Conservation (phyloP, 2,329 filamentous ascomycete species). For the Alternaria novae-zelandiae region DNA sequence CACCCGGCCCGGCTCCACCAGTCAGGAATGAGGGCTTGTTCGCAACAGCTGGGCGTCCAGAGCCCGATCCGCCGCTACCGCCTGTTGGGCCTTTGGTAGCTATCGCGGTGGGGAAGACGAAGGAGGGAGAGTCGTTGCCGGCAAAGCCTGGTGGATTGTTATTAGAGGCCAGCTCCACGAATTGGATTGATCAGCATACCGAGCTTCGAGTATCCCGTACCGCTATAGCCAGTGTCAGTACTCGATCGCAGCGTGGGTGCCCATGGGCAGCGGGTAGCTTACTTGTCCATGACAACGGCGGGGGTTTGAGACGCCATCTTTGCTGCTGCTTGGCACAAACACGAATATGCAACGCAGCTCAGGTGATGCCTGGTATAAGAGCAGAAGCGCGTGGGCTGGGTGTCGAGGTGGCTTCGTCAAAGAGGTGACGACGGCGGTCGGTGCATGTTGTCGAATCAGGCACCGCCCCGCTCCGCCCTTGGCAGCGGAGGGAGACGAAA, state of each 20-base stretch:
- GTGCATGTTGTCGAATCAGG: slow-evolving; percentile 34
- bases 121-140: slow-evolving; percentile 98
- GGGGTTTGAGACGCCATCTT: slow-evolving; percentile 97
- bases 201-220: slow-evolving; percentile 99
- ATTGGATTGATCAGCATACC: slow-evolving; percentile 64
- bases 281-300: slow-evolving; percentile 99
- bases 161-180: slow-evolving; percentile 33
- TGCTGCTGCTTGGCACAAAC: slow-evolving; percentile 30
- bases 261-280: slow-evolving; percentile 58
- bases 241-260: slow-evolving; percentile 36
- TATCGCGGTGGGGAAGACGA: slow-evolving; percentile 98
- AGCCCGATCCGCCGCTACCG: slow-evolving; percentile 76
- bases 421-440: slow-evolving; percentile 39
- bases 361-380: slow-evolving; percentile 21
- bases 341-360: slow-evolving; percentile 27
- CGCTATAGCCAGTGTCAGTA: slow-evolving; percentile 66
- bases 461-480: slow-evolving; percentile 37
- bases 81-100: slow-evolving; percentile 83
- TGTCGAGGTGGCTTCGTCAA: slow-evolving; percentile 36
- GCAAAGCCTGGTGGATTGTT: slow-evolving; percentile 76
- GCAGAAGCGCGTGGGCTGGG: slow-evolving; percentile 29
- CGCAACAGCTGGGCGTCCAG: slow-evolving; percentile 85
- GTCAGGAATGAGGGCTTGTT: slow-evolving; percentile 97
- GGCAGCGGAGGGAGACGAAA: slow-evolving; percentile 27
- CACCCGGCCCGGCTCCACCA: slow-evolving; percentile 81